These are phyloP conservation scores for Cladosporium sp. DNA, from an alignment of 2,329 filamentous ascomycete species.

Conservation along the genomic window DNA sequence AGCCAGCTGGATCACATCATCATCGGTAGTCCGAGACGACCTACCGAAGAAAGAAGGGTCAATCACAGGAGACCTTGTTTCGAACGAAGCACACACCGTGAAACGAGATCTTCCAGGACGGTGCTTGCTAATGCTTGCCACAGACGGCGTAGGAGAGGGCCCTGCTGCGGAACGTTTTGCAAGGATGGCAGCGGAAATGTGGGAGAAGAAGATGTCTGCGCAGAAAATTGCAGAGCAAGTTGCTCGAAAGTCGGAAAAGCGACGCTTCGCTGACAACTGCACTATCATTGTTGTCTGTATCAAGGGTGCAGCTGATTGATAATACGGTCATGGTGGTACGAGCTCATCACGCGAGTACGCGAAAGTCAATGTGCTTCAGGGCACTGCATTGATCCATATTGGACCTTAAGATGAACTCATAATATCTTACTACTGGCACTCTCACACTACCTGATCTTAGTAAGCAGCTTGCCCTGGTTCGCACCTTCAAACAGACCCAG, in stretches of 20 bases:
- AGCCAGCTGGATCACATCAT: conserved; percentile 9
- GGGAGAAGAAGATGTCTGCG: conserved; percentile 8
- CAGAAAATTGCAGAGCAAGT: conserved; percentile 8
- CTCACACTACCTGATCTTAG: conserved; percentile 17
- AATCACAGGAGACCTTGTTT: conserved; percentile 8
- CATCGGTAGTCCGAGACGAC: conserved; percentile 1
- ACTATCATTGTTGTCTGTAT: conserved; percentile 5
- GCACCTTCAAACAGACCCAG: conserved; percentile 44
- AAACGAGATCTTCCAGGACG: neutral
- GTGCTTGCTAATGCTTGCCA: neutral
- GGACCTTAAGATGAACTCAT: too few species aligned
- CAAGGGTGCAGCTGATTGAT: neutral
- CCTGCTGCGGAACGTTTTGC: conserved; percentile 1
- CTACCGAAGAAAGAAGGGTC: conserved; percentile 7
- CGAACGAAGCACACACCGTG: conserved; percentile 6
- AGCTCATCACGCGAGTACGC: neutral
- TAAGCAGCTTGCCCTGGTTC: conserved; percentile 47
- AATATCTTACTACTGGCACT: too few species aligned
- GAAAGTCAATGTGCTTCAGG: neutral
- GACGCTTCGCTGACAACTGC: conserved; percentile 6
- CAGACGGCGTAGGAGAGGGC: conserved; percentile 7
- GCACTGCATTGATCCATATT: neutral
- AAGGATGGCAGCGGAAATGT: conserved; percentile 3
- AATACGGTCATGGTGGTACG: neutral
- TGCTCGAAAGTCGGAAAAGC: conserved; percentile 3